These are phyloP conservation scores for Salvia hispanica DNA, from an alignment of 257 asterid genomes.

Conservation along the genomic window DNA sequence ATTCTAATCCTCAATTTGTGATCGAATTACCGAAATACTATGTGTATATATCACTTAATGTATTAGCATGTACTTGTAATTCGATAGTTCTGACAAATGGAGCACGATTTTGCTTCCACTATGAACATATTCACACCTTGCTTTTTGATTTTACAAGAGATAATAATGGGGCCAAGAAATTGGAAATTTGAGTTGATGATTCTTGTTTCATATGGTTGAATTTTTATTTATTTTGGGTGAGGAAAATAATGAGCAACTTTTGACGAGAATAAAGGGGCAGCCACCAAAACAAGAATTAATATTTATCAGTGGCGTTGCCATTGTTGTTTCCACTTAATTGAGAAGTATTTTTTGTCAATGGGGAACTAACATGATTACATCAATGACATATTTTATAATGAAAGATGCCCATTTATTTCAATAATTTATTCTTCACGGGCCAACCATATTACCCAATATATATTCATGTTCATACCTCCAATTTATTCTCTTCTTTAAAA, in stretches of 20 bases:
- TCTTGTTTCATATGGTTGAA: not conserved
- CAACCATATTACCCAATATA: not conserved
- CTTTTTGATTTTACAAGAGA: no score
- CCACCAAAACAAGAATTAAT: slow-evolving; percentile 27
- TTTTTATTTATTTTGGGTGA: not conserved
- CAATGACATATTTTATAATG: not conserved
- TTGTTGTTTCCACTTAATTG: slow-evolving; percentile 32
- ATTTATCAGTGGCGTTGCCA: slow-evolving; percentile 26
- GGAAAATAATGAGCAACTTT: slow-evolving; percentile 35
- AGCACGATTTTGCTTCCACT: not conserved
- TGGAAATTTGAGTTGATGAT: not conserved
- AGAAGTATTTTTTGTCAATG: slow-evolving; percentile 14
- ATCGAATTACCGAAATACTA: no score
- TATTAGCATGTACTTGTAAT: no score
- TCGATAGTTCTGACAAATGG: no score
- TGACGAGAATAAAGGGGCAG: slow-evolving; percentile 40
- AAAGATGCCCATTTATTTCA: slow-evolving; percentile 13
- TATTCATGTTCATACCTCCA: no score
- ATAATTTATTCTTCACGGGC: slow-evolving; percentile 21
- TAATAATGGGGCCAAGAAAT: slow-evolving; percentile 1
- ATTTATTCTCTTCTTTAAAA: not conserved
- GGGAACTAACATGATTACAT: slow-evolving; percentile 24
- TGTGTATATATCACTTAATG: no score
- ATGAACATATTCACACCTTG: not conserved
- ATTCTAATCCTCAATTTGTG: not conserved